Evolutionary conservation across 805 yeast genomes (phyloP), one percentile per base, ranked within the genome.

Genomic region (Schwanniomyces sp.): DNA sequence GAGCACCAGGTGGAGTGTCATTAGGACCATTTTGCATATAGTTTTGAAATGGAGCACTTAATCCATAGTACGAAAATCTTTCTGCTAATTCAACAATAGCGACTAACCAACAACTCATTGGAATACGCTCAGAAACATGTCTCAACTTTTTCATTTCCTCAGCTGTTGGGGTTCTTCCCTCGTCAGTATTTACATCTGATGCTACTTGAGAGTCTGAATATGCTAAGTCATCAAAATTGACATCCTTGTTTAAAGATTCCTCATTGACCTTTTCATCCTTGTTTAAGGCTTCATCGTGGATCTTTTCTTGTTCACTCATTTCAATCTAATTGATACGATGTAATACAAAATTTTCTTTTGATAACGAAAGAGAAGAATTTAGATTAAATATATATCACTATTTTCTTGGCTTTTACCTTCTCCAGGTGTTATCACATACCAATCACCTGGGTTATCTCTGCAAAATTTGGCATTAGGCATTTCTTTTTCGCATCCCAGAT

Each of bases 61-160:
- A 71, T 60, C 95, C 94, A 58, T 88, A 88, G 72, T 84, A 88
- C 10, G 92, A 78, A 63, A 88, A 87, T 55, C 96, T 79, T 67
- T 88, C 96, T 41, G 91, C 80, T 52, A 88, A 80, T 69, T 88
- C 95, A 36, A 88, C 88, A 40, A 87, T 48, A 11, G 85, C 85
- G 37, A 83, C 85, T 42, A 80, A 69, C 81, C 82, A 82, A 53
- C 82, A 80, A n/a, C 82, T 64, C 30, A 69, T 36, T 17, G 86
- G 86, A 30, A 82, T 73, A 9, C 49, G 54, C 53, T 78, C 85
- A 4, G 81, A 58, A 17, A 82, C 80, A 52, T 77, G 81, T 52
- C 80, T 72, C 47, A 82, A 73, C 11, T 79, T 77, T 40, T 61
- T 68, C 56, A 78, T 56, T 55, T 82, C 86, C 49, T 78, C 79